Evolutionary conservation across 208 protist genomes (phyloP).

Genomic region (Leishmania arabica): DNA sequence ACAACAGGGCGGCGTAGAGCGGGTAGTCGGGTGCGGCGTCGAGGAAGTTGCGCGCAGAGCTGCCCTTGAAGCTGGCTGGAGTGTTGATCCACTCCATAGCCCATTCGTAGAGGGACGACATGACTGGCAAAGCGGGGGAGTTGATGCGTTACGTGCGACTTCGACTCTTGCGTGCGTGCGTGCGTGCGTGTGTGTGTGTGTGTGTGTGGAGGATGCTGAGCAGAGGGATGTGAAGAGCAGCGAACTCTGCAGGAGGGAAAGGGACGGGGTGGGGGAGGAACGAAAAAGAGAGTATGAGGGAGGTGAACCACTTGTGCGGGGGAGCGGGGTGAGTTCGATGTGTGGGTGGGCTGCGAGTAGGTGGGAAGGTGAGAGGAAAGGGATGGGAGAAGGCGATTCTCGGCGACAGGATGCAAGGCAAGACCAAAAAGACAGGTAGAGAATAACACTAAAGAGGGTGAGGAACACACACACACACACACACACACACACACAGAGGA

Average conservation of each 20-base stretch:
- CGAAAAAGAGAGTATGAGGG: background rate
- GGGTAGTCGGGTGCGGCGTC: constrained; percentile 44
- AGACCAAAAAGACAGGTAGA: background rate
- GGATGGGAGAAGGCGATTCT: background rate
- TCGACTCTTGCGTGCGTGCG: background rate
- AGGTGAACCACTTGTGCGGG: background rate
- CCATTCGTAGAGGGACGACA: background rate
- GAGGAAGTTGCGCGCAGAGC: constrained; percentile 37
- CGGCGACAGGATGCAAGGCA: background rate
- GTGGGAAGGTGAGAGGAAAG: background rate
- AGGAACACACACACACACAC: too few relatives aligned
- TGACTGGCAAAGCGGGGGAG: background rate
- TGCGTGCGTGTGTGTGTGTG: background rate
- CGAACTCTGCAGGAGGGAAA: background rate
- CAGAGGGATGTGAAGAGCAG: background rate
- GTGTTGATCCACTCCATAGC: constrained; percentile 26
- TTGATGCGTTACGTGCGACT: background rate
- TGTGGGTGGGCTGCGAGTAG: background rate
- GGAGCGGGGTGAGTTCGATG: background rate
- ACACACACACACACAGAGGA: too few relatives aligned
- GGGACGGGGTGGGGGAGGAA: background rate
- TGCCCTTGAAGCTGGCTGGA: constrained; percentile 41
- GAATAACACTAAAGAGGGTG: too few relatives aligned
- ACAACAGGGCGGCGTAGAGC: constrained; percentile 38
- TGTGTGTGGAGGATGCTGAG: background rate